phyloP scores from a whole-genome alignment of 306 rosid genomes.

The barrel medic (Medicago truncatula) region DNA sequence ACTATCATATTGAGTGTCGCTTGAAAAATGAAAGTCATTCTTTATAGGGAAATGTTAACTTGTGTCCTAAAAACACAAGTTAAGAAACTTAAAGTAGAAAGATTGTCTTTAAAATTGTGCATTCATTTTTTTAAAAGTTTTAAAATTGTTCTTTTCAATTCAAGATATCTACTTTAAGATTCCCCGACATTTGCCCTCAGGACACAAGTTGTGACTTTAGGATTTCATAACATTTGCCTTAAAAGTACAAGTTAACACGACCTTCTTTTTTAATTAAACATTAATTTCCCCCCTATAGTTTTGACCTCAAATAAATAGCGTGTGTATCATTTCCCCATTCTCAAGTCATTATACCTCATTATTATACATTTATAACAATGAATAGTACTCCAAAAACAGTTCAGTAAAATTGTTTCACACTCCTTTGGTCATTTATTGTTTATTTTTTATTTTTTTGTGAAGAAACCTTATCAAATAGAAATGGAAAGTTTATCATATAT shows the following conservation, averaged over 20 bases:
- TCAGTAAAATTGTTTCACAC: slow-evolving; percentile 2
- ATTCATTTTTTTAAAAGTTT: too few species aligned
- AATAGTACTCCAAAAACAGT: not conserved
- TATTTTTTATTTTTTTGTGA: not conserved
- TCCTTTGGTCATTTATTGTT: not conserved
- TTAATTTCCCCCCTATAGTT: not conserved
- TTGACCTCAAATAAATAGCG: not conserved
- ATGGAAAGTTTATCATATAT: not conserved
- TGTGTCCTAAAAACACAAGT: too few species aligned
- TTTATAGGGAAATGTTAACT: too few species aligned
- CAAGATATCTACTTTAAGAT: too few species aligned
- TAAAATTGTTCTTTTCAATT: too few species aligned
- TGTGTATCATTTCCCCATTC: not conserved
- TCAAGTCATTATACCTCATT: not conserved
- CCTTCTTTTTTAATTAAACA: not conserved
- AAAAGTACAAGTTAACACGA: too few species aligned
- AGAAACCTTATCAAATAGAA: not conserved
- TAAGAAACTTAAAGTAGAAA: too few species aligned
- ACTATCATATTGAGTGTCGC: not conserved
- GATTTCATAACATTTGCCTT: too few species aligned
- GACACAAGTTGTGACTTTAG: too few species aligned
- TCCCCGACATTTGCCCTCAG: too few species aligned
- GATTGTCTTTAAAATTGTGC: too few species aligned
- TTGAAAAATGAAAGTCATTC: not conserved
- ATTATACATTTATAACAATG: not conserved